These are phyloP conservation scores for Cercospora sojina DNA, from an alignment of 2,329 filamentous ascomycete genomes.

Conservation along the genomic window DNA sequence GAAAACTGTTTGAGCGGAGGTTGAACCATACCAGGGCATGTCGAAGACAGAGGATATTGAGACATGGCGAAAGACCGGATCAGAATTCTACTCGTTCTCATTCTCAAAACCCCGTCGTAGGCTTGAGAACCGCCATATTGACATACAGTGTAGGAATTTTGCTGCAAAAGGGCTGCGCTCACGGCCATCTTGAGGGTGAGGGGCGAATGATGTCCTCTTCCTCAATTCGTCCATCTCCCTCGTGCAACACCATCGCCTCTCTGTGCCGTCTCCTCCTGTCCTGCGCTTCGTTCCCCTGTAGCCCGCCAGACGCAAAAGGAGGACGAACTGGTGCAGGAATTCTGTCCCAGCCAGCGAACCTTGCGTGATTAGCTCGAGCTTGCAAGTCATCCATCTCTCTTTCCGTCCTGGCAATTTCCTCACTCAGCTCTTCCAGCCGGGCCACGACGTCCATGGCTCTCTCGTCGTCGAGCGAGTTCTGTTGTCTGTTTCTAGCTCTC, in stretches of 20 bases:
- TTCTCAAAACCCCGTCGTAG: background rate
- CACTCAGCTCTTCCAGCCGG: conserved; percentile 20
- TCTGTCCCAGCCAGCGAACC: conserved; percentile 25
- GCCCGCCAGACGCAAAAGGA: background rate
- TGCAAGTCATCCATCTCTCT: conserved; percentile 55
- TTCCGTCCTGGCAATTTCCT: conserved; percentile 20
- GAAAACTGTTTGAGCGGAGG: no score
- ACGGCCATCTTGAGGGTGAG: background rate
- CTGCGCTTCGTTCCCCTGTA: conserved; percentile 58
- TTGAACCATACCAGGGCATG: no score
- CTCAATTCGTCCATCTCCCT: conserved; percentile 66
- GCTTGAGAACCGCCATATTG: background rate
- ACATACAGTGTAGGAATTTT: background rate
- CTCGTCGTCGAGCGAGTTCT: conserved; percentile 9
- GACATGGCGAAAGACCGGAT: no score
- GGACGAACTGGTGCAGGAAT: conserved; percentile 7
- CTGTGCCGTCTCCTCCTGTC: conserved; percentile 67
- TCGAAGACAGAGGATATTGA: no score
- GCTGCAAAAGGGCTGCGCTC: background rate
- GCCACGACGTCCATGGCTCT: conserved; percentile 12
- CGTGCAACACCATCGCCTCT: conserved; percentile 88
- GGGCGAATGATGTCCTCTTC: conserved; percentile 64
- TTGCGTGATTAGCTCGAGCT: conserved; percentile 49
- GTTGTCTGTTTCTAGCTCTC: conserved; percentile 4
- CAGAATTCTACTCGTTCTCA: background rate